Evolutionary conservation across 2,329 filamentous ascomycete genomes (phyloP).

Genomic region (Cadophora luteo-olivacea): DNA sequence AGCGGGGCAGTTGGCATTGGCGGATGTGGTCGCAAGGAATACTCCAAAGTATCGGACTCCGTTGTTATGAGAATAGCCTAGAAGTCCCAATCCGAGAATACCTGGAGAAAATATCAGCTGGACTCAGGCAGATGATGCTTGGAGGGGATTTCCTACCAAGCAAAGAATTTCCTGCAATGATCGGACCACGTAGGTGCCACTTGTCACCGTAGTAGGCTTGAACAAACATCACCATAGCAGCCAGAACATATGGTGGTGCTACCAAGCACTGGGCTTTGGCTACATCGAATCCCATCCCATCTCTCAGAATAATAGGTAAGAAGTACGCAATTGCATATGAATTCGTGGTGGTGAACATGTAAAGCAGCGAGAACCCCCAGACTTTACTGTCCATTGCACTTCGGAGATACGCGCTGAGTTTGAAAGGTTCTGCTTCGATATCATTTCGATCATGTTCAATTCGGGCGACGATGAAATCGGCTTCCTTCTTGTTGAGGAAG

Average conservation of each 20-base stretch:
- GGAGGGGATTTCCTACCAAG: slow-evolving; percentile 38
- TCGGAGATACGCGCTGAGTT: slow-evolving; percentile 53
- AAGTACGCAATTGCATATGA: slow-evolving; percentile 82
- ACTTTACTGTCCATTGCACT: slow-evolving; percentile 60
- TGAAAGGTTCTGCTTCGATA: slow-evolving; percentile 53
- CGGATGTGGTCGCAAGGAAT: slow-evolving; percentile 54
- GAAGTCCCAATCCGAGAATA: slow-evolving; percentile 50
- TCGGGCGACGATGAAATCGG: slow-evolving; percentile 57
- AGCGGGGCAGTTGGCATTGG: slow-evolving; percentile 77
- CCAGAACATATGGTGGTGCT: slow-evolving; percentile 57
- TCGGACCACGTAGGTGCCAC: slow-evolving; percentile 49
- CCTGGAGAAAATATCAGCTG: slow-evolving; percentile 42
- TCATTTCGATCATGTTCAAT: slow-evolving; percentile 66
- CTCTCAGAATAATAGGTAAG: slow-evolving; percentile 72
- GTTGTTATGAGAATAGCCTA: slow-evolving; percentile 55
- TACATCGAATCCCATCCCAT: slow-evolving; percentile 59
- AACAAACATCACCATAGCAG: slow-evolving; percentile 52
- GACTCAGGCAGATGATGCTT: neutral
- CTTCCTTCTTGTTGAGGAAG: slow-evolving; percentile 60
- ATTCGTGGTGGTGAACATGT: slow-evolving; percentile 72
- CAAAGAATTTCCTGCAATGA: slow-evolving; percentile 45
- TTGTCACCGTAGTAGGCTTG: slow-evolving; percentile 59
- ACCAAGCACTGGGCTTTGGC: slow-evolving; percentile 60
- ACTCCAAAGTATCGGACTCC: slow-evolving; percentile 62
- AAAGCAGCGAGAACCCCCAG: slow-evolving; percentile 67